Conservation (phyloP, 2,329 filamentous ascomycete species). For the Stemphylium beticola region DNA sequence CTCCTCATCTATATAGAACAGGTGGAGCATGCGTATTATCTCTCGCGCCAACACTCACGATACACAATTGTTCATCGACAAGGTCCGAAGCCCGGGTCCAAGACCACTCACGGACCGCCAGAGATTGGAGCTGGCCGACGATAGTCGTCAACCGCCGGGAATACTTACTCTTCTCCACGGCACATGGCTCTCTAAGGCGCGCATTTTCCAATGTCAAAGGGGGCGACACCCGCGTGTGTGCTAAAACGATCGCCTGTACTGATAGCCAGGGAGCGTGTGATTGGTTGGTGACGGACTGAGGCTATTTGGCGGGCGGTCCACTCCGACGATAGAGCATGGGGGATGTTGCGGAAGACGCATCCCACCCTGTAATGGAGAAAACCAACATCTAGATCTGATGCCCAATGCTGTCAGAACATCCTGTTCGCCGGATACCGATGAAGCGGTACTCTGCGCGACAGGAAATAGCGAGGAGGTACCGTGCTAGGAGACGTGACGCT, state of each 20-base stretch:
- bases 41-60: conserved; percentile 35
- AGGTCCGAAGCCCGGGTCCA: conserved; percentile 27
- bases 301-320: conserved; percentile 36
- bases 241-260: conserved; percentile 35
- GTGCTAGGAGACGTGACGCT: background rate
- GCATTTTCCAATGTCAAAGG: conserved; percentile 22
- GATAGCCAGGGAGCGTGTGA: conserved; percentile 33
- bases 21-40: conserved; percentile 27
- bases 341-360: conserved; percentile 17
- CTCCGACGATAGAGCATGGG: conserved; percentile 35
- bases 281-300: conserved; percentile 25
- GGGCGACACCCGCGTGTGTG: conserved; percentile 31
- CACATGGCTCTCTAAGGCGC: conserved; percentile 20
- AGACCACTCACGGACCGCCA: conserved; percentile 23
- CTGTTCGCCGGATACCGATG: conserved; percentile 40
- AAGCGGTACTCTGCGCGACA: conserved; percentile 13
- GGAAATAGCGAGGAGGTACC: background rate
- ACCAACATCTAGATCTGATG: conserved; percentile 12
- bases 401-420: conserved; percentile 9
- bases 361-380: conserved; percentile 22
- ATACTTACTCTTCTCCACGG: conserved; percentile 33
- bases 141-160: conserved; percentile 36
- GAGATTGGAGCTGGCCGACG: conserved; percentile 40
- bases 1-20: conserved; percentile 19
- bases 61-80: conserved; percentile 31